A percentile compares a stretch with the other conserved stretches of the same genome.
These are phyloP conservation scores for California macrophylla DNA, from an alignment of 441 rosid genomes.

Conservation along the genomic window DNA sequence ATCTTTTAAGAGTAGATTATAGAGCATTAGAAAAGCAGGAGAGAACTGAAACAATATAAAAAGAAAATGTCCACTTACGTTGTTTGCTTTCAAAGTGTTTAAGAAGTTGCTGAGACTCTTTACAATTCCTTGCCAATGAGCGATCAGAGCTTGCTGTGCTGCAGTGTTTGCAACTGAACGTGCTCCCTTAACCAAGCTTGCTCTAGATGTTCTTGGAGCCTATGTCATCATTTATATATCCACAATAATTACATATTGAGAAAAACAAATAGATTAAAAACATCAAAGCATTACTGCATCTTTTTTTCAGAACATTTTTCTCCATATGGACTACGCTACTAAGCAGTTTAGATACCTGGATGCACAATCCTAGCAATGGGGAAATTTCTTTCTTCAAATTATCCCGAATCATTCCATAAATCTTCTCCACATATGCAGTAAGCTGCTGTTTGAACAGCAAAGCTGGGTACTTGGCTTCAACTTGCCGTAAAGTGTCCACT, in stretches of 20 bases:
- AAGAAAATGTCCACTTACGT: conserved; percentile 35
- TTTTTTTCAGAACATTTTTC: neutral
- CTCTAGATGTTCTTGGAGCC: conserved; percentile 99
- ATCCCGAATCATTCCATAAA: conserved; percentile 97
- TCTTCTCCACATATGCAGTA: conserved; percentile 95
- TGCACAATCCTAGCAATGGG: conserved; percentile 94
- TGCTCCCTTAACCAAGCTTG: conserved; percentile 88
- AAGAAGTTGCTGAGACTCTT: conserved; percentile 90
- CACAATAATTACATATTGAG: neutral
- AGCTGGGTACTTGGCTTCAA: conserved; percentile 99
- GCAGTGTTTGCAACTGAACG: conserved; percentile 76
- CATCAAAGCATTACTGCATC: neutral
- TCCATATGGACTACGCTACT: neutral
- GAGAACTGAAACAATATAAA: neutral
- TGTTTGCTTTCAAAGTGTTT: conserved; percentile 65
- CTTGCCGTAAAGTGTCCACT: conserved; percentile 68
- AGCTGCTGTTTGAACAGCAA: conserved; percentile 97
- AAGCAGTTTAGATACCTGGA: conserved; percentile 51
- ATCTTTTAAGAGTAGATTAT: no score
- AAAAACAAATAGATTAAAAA: neutral
- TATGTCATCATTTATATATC: conserved; percentile 23
- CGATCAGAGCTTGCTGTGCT: conserved; percentile 88
- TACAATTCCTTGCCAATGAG: conserved; percentile 98
- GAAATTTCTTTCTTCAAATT: conserved; percentile 98
- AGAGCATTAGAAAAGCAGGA: neutral